Conservation (phyloP, 768 basidiomycete species). For the Boletus subcaerulescens region DNA sequence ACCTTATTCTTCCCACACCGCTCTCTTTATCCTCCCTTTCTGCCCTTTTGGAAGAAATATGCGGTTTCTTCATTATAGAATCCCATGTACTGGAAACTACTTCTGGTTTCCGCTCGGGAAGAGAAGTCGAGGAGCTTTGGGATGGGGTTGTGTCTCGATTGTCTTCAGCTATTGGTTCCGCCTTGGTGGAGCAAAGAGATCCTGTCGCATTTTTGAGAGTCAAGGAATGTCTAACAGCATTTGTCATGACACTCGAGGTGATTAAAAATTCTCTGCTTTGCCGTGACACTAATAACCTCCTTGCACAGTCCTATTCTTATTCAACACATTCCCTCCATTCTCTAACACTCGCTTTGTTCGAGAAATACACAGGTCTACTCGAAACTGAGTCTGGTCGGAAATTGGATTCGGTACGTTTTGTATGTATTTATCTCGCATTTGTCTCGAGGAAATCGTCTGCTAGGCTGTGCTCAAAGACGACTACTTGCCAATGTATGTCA, state of each 20-base stretch:
- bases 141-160: conserved; percentile 77
- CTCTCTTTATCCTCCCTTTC: conserved; percentile 66
- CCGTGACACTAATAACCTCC: conserved; percentile 1
- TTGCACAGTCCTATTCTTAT: conserved; percentile 75
- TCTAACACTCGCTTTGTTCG: conserved; percentile 85
- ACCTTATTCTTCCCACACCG: conserved; percentile 82
- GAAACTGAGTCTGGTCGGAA: conserved; percentile 76
- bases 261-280: conserved; percentile 7
- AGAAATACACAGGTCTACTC: conserved; percentile 81
- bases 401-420: conserved; percentile 68
- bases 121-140: conserved; percentile 95
- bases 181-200: conserved; percentile 70
- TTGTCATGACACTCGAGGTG: conserved; percentile 92
- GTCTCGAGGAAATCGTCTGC: neutral
- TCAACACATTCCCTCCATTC: conserved; percentile 78
- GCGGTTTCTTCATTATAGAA: conserved; percentile 98
- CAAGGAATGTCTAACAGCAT: conserved; percentile 81
- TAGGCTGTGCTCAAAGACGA: conserved; percentile 88
- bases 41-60: conserved; percentile 85
- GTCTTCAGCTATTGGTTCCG: conserved; percentile 67
- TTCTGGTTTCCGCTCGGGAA: conserved; percentile 81
- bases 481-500: conserved; percentile 80
- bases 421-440: neutral
- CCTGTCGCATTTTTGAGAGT: conserved; percentile 77
- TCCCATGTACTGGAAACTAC: conserved; percentile 88